These are phyloP conservation scores for Phytopythium litorale DNA, from an alignment of 352 stramenopile genomes.

Conservation along the genomic window DNA sequence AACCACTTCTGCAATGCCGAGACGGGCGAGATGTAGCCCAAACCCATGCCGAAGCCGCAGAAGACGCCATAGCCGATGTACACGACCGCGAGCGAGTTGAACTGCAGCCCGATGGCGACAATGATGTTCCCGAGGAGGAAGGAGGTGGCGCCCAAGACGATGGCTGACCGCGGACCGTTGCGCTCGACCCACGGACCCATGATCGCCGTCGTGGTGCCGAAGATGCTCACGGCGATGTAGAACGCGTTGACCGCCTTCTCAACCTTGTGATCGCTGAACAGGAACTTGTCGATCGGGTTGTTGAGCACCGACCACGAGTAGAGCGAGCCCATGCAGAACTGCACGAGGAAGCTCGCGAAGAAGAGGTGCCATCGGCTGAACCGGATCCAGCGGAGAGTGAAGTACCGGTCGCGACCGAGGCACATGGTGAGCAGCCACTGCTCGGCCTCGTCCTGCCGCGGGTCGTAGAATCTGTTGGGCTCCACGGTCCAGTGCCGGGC, in stretches of 20 bases:
- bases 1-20: constrained; percentile 75
- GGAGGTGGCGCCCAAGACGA: constrained; percentile 48
- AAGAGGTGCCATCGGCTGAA: constrained; percentile 71
- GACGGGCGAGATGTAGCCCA: constrained; percentile 73
- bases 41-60: constrained; percentile 56
- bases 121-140: constrained; percentile 35
- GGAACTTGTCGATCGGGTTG: constrained; percentile 50
- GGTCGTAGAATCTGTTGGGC: constrained; percentile 28
- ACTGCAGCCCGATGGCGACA: constrained; percentile 43
- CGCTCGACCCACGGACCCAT: constrained; percentile 75
- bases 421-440: constrained; percentile 57
- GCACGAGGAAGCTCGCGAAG: constrained; percentile 54
- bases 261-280: constrained; percentile 47
- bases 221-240: constrained; percentile 61
- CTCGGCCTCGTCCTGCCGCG: constrained; percentile 65
- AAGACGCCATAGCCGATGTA: constrained; percentile 69
- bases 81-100: constrained; percentile 37
- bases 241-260: constrained; percentile 62
- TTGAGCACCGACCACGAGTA: constrained; percentile 78
- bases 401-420: constrained; percentile 47
- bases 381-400: constrained; percentile 5
- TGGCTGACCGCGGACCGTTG: constrained; percentile 43
- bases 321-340: constrained; percentile 68
- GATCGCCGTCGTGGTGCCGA: constrained; percentile 58
- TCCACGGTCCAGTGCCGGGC: constrained; percentile 52